A percentile compares a stretch with the other conserved stretches of the same genome.
These are phyloP conservation scores for Ampelocalamus luodianensis DNA, from an alignment of 176 grass and related monocot species.

Conservation along the genomic window DNA sequence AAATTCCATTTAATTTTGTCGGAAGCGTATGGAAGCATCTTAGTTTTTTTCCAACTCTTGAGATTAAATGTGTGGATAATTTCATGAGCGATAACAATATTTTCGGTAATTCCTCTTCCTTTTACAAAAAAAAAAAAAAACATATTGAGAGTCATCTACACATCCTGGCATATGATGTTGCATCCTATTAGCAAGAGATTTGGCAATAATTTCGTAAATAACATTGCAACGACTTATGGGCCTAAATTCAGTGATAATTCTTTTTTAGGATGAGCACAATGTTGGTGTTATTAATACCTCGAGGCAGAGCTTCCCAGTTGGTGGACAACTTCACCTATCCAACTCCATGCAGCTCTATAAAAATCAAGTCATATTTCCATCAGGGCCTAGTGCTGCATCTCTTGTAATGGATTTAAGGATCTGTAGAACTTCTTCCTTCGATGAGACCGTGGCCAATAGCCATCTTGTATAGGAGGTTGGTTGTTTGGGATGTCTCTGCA, in stretches of 20 bases:
- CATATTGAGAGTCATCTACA: not conserved
- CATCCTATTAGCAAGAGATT: not conserved
- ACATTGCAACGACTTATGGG: not conserved
- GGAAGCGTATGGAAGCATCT: no score
- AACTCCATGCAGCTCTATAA: no score
- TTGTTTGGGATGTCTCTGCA: no score
- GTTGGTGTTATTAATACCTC: not conserved
- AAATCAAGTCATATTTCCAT: no score
- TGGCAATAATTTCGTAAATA: not conserved
- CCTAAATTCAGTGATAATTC: not conserved
- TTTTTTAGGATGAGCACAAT: not conserved
- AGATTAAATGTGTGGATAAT: no score
- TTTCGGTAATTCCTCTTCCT: no score
- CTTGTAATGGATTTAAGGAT: not conserved
- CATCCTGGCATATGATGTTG: not conserved
- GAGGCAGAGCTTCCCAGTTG: no score
- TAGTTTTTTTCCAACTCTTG: no score
- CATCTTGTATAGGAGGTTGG: not conserved
- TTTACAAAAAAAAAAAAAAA: not conserved
- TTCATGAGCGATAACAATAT: no score
- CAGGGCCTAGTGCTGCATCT: not conserved
- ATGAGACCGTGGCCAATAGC: not conserved
- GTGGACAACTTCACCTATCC: no score
- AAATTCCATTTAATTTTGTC: no score
- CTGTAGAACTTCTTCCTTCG: not conserved